phyloP scores from a whole-genome alignment of 768 basidiomycete genomes.

The Boletus rubropictus region DNA sequence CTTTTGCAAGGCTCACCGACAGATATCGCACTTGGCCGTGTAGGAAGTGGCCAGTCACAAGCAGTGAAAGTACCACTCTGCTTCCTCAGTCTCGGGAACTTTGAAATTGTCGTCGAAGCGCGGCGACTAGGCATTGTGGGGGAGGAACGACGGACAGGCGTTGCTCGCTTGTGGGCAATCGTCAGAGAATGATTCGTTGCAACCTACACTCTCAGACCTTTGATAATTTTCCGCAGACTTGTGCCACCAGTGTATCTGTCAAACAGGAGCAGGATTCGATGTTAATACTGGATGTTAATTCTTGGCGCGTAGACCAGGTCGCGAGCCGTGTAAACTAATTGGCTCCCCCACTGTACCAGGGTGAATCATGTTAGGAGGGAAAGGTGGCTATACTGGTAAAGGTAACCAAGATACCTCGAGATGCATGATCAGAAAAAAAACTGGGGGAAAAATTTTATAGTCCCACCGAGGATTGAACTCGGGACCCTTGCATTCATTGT shows the following conservation, averaged over 20 bases:
- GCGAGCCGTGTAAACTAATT: background rate
- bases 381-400: too few species aligned
- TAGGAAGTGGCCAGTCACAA: constrained; percentile 49
- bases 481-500: constrained; percentile 53
- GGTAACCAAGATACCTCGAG: background rate
- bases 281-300: background rate
- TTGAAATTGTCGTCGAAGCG: constrained; percentile 41
- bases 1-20: constrained; percentile 62
- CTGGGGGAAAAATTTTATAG: constrained; percentile 35
- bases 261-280: background rate
- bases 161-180: constrained; percentile 13
- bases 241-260: background rate
- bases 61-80: constrained; percentile 55
- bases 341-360: background rate
- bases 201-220: background rate
- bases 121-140: constrained; percentile 19
- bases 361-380: background rate
- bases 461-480: constrained; percentile 61
- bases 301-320: background rate
- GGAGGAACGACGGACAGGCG: constrained; percentile 19
- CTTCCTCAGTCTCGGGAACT: constrained; percentile 68
- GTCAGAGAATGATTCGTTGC: constrained; percentile 11
- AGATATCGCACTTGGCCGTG: constrained; percentile 58
- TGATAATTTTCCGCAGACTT: background rate
- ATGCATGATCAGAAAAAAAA: too few species aligned